Evolutionary conservation across 129 eudicot species (phyloP), one percentile per base, ranked within the genome.

Genomic region (Pseudognaphalium luteoalbum): DNA sequence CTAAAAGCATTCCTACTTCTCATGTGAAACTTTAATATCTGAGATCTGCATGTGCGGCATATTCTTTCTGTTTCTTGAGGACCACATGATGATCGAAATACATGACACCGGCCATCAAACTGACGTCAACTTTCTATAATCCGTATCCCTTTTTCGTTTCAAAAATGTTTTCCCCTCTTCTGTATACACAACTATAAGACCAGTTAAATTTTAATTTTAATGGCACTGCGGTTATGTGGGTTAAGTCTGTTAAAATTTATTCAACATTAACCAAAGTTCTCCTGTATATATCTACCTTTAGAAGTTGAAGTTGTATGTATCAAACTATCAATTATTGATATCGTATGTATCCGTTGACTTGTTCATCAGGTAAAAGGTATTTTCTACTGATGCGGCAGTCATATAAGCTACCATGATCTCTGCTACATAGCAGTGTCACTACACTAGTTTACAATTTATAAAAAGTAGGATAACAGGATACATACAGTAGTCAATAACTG

Each of bases 31-130:
- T 57, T n/a, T 19, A 12, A 65, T 44, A 28, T 29, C 47, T 54
- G 19, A 25, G 50, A 71, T 54, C 76, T 51, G 65, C 63, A 54
- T 71, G 76, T 71, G 47, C 37, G 6, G 16, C 66, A 34, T 72
- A 54, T 11, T 34, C 66, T 20, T 56, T 72, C 19, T 72, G 34
- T 72, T 54, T 44, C 62, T 29, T 12, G 30, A 52, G 76, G 62
- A 70, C 42, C 76, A 30, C 65, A 52, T 9, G 30, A 71, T 52
- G 44, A 52, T 11, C 22, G 32, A 64, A 64, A 32, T 29, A 65
- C 69, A 3, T 32, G 30, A 56, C 76, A 54, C 17, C 33, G 47
- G 70, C 33, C 47, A 29, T 52, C 47, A 30, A 71, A 32, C 47
- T 71, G 50, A 57, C 20, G 30, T 8, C 7, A 17, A 72, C 70